Evolutionary conservation across 805 yeast species (phyloP).

Genomic region (Wickerhamiella brachini): DNA sequence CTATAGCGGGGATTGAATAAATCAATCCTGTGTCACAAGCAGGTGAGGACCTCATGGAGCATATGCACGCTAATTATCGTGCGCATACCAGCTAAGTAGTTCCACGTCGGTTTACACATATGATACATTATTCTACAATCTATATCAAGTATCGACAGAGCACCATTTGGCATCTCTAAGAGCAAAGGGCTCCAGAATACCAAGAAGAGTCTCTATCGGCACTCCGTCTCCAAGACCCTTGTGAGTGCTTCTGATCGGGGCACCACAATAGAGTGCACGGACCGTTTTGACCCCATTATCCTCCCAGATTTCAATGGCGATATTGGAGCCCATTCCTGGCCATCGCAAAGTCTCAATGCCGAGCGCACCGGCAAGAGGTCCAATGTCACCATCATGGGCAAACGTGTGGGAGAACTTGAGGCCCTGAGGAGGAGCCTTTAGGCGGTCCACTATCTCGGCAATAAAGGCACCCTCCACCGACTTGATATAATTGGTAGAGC

Average conservation of each 20-base stretch:
- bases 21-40: too few species aligned
- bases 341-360: slow-evolving; percentile 27
- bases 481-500: slow-evolving; percentile 26
- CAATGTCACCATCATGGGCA: slow-evolving; percentile 33
- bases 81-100: too few species aligned
- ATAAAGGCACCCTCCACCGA: slow-evolving; percentile 28
- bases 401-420: slow-evolving; percentile 29
- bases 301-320: slow-evolving; percentile 29
- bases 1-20: too few species aligned
- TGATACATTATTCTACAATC: neutral
- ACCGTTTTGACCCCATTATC: slow-evolving; percentile 19
- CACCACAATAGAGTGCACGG: slow-evolving; percentile 28
- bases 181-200: neutral
- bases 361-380: slow-evolving; percentile 28
- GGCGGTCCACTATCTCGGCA: slow-evolving; percentile 24
- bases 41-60: too few species aligned
- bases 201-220: neutral
- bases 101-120: too few species aligned
- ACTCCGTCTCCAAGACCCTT: neutral
- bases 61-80: too few species aligned
- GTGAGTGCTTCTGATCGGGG: slow-evolving; percentile 10
- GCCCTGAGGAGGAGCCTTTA: slow-evolving; percentile 18
- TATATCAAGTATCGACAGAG: neutral
- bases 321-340: slow-evolving; percentile 38
- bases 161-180: neutral